Evolutionary conservation across 768 basidiomycete genomes (phyloP).

Genomic region (Rhodosporidiobolus odoratus): DNA sequence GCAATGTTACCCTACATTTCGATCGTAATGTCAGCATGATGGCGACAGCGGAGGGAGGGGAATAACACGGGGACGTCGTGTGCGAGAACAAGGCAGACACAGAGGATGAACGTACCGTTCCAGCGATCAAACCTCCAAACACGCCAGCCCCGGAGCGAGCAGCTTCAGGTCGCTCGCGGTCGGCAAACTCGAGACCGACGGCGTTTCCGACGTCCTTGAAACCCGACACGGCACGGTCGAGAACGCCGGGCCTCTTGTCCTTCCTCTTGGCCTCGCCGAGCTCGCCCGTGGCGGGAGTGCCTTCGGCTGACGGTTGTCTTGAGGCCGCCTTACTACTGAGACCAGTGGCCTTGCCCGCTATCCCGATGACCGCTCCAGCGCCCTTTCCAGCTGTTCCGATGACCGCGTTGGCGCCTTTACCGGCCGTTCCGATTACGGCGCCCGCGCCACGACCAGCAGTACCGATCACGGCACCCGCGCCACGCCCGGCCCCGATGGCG

Average conservation of each 20-base stretch:
- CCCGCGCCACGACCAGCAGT: constrained; percentile 14
- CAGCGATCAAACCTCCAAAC: constrained; percentile 65
- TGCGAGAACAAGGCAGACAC: neutral
- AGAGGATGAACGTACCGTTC: constrained; percentile 49
- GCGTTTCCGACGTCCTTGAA: constrained; percentile 31
- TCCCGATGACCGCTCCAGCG: neutral
- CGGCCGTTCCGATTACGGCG: constrained; percentile 23
- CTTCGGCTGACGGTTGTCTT: constrained; percentile 15
- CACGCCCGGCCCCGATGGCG: constrained; percentile 24
- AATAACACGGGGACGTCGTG: neutral
- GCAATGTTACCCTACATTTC: constrained; percentile 56
- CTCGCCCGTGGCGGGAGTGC: constrained; percentile 11
- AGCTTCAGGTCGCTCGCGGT: constrained; percentile 45
- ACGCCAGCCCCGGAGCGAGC: constrained; percentile 59
- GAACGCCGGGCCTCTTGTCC: constrained; percentile 8
- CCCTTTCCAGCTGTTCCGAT: constrained; percentile 3
- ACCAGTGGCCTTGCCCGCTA: constrained; percentile 22
- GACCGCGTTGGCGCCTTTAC: constrained; percentile 22
- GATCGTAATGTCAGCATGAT: too few relatives aligned
- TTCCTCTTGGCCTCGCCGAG: constrained; percentile 13
- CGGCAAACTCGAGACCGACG: constrained; percentile 35
- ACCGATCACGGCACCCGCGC: constrained; percentile 17
- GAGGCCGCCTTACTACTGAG: neutral
- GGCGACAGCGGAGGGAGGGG: neutral
- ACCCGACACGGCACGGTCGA: constrained; percentile 11